Evolutionary conservation across 2,329 filamentous ascomycete genomes (phyloP).

Genomic region (Aspergillus neoniger): DNA sequence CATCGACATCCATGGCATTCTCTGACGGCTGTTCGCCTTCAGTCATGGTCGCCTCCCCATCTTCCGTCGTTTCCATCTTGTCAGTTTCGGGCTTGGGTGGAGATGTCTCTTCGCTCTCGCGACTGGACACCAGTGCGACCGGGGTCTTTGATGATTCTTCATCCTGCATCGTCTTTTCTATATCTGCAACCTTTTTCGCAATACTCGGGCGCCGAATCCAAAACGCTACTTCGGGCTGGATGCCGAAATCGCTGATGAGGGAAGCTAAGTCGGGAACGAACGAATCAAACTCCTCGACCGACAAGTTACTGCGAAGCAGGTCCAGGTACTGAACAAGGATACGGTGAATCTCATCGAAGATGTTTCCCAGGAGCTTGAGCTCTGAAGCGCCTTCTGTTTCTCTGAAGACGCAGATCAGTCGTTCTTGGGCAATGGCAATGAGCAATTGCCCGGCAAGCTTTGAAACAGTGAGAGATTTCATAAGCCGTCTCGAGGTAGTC

Average conservation of each 20-base stretch:
- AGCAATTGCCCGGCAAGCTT: conserved; percentile 79
- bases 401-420: conserved; percentile 80
- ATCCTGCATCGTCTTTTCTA: conserved; percentile 38
- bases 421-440: conserved; percentile 87
- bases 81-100: conserved; percentile 20
- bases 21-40: conserved; percentile 25
- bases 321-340: conserved; percentile 87
- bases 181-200: conserved; percentile 60
- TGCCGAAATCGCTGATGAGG: conserved; percentile 74
- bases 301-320: conserved; percentile 77
- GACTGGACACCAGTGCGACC: conserved; percentile 7
- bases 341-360: conserved; percentile 86
- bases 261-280: conserved; percentile 73
- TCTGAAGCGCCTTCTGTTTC: conserved; percentile 68
- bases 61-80: conserved; percentile 39
- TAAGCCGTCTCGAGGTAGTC: conserved; percentile 74
- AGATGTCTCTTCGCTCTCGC: conserved; percentile 27
- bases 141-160: conserved; percentile 17
- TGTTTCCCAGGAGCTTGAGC: conserved; percentile 83
- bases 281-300: conserved; percentile 72
- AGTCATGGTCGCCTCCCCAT: conserved; percentile 21
- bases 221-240: conserved; percentile 81
- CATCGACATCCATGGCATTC: conserved; percentile 39
- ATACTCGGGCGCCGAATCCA: conserved; percentile 77
- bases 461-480: conserved; percentile 75